Conservation (phyloP, 176 grass and related monocot genomes). For the Aegilops longissima region DNA sequence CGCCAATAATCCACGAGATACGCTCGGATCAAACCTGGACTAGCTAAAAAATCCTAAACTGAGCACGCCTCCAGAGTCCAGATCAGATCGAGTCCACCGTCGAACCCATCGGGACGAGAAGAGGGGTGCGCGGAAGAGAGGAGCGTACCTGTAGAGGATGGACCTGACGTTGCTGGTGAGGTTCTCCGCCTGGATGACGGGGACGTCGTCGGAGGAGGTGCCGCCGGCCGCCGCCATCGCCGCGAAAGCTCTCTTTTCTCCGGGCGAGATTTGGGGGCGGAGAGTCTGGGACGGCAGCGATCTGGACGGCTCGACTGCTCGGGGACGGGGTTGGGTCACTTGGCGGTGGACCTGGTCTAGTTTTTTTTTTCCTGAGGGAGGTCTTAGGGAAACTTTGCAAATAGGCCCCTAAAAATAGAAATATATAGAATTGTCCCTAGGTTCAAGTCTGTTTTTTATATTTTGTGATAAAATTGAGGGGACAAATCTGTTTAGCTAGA, state of each 20-base stretch:
- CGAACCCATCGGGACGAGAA: not conserved
- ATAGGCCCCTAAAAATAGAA: too few species aligned
- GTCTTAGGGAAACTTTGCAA: not conserved
- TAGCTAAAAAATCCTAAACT: not conserved
- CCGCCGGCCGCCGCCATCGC: constrained; percentile 37
- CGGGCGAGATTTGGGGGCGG: constrained; percentile 24
- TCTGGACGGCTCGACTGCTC: not conserved
- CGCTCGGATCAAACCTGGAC: not conserved
- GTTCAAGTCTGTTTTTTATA: too few species aligned
- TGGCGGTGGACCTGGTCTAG: not conserved
- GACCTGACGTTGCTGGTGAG: constrained; percentile 81
- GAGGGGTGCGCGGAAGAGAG: not conserved
- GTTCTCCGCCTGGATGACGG: constrained; percentile 66
- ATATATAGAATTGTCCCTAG: too few species aligned
- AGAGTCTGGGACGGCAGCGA: not conserved
- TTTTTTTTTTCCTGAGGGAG: not conserved
- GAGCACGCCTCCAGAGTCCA: not conserved
- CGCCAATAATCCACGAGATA: not conserved
- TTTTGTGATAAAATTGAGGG: too few species aligned
- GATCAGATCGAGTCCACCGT: not conserved
- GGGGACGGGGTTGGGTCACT: not conserved
- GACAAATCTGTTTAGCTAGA: too few species aligned
- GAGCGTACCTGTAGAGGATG: constrained; percentile 70
- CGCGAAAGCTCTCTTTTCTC: not conserved
- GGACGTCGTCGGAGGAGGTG: constrained; percentile 35